A percentile compares a stretch with the other conserved stretches of the same genome.
phyloP scores from a whole-genome alignment of 768 basidiomycete genomes.

The Boletus sensibilis region DNA sequence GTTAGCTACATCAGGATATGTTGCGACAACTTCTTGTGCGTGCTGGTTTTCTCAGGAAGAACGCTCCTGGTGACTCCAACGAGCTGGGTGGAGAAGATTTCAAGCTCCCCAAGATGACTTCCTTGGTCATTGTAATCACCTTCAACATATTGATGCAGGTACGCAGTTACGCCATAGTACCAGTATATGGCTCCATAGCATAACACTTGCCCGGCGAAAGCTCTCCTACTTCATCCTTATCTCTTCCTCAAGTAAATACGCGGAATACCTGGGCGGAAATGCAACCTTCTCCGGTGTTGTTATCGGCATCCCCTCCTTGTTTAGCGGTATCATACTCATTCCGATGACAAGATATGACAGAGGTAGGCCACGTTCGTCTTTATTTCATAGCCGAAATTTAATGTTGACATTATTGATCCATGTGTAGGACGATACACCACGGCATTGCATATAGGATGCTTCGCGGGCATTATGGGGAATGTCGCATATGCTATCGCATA shows the following conservation, averaged over 20 bases:
- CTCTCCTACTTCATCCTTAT: slow-evolving; percentile 68
- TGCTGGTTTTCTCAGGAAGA: neutral
- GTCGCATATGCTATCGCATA: slow-evolving; percentile 64
- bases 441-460: slow-evolving; percentile 56
- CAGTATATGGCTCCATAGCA: neutral
- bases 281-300: slow-evolving; percentile 68
- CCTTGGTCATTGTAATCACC: slow-evolving; percentile 44
- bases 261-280: slow-evolving; percentile 58
- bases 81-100: slow-evolving; percentile 35
- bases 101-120: slow-evolving; percentile 47
- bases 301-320: slow-evolving; percentile 64
- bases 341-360: slow-evolving; percentile 54
- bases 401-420: neutral
- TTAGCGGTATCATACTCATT: slow-evolving; percentile 57
- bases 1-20: neutral
- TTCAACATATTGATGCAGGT: slow-evolving; percentile 50
- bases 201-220: slow-evolving; percentile 31
- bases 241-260: slow-evolving; percentile 63
- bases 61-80: slow-evolving; percentile 9
- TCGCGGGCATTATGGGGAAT: slow-evolving; percentile 52
- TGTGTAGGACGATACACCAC: slow-evolving; percentile 50
- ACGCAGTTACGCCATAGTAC: neutral
- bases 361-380: slow-evolving; percentile 38
- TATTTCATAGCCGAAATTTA: neutral
- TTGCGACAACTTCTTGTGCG: slow-evolving; percentile 2